A percentile compares a stretch with the other conserved stretches of the same genome.
These are phyloP conservation scores for Candida neerlandica DNA, from an alignment of 1,139 yeast genomes.

Conservation along the genomic window DNA sequence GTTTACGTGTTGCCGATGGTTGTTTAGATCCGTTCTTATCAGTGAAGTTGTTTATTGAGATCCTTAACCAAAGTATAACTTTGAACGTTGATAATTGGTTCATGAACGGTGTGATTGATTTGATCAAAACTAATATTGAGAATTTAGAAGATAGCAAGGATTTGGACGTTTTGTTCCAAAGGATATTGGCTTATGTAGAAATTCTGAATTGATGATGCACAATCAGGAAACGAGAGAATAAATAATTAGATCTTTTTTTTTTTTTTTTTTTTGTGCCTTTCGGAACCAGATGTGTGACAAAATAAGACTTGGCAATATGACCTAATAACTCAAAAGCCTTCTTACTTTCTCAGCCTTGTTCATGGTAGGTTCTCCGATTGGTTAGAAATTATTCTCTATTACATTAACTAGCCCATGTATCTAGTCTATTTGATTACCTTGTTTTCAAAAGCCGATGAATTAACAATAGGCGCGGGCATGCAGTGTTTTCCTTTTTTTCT, in stretches of 20 bases:
- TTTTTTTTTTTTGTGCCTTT: too few species aligned
- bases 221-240: constrained; percentile 11
- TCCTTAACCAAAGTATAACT: constrained; percentile 80
- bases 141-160: constrained; percentile 42
- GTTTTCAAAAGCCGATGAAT: too few species aligned
- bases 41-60: constrained; percentile 83
- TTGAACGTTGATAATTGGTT: constrained; percentile 78
- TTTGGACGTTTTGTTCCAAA: background rate
- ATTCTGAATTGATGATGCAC: background rate
- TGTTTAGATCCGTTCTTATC: constrained; percentile 84
- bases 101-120: constrained; percentile 82
- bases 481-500: too few species aligned
- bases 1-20: constrained; percentile 88
- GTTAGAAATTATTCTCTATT: too few species aligned
- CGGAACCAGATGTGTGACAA: too few species aligned
- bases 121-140: constrained; percentile 75
- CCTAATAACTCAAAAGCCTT: too few species aligned
- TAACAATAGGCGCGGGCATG: too few species aligned
- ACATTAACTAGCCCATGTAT: too few species aligned
- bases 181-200: background rate
- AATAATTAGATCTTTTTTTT: background rate
- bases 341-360: too few species aligned
- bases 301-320: too few species aligned
- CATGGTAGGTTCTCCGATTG: too few species aligned
- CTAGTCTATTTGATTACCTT: too few species aligned